A percentile compares a stretch with the other conserved stretches of the same genome.
phyloP scores from a whole-genome alignment of 164 flowering plant species.

The Vitis labrusca region DNA sequence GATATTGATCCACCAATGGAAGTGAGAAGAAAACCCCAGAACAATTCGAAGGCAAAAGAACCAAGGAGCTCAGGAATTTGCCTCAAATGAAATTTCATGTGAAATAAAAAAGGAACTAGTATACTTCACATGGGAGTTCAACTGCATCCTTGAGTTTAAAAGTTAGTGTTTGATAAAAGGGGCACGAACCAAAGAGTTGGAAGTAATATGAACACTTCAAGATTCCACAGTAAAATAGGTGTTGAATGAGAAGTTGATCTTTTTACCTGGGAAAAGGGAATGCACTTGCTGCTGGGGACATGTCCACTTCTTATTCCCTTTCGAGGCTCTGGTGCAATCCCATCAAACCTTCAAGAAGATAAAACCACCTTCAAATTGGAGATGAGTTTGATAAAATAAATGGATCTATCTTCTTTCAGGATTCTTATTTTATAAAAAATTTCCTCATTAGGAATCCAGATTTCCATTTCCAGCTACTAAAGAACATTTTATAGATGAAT shows the following conservation, averaged over 20 bases:
- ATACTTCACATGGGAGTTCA: too few species aligned
- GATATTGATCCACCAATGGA: too few species aligned
- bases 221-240: not conserved
- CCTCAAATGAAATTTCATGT: too few species aligned
- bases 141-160: too few species aligned
- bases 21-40: too few species aligned
- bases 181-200: not conserved
- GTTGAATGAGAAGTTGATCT: not conserved
- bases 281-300: conserved; percentile 95
- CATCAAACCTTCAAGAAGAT: conserved; percentile 75
- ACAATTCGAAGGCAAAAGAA: too few species aligned
- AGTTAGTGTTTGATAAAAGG: too few species aligned
- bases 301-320: conserved; percentile 96
- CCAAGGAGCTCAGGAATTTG: too few species aligned
- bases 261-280: conserved; percentile 84
- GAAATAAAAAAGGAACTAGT: too few species aligned
- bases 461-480: not conserved
- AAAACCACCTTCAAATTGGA: conserved; percentile 2
- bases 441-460: not conserved
- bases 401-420: not conserved
- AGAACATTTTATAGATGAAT: not conserved
- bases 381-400: not conserved
- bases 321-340: conserved; percentile 86
- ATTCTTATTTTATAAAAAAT: not conserved
- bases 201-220: too few species aligned